Evolutionary conservation across 768 basidiomycete genomes (phyloP).

Genomic region (Tylopilus rubrobrunneus): DNA sequence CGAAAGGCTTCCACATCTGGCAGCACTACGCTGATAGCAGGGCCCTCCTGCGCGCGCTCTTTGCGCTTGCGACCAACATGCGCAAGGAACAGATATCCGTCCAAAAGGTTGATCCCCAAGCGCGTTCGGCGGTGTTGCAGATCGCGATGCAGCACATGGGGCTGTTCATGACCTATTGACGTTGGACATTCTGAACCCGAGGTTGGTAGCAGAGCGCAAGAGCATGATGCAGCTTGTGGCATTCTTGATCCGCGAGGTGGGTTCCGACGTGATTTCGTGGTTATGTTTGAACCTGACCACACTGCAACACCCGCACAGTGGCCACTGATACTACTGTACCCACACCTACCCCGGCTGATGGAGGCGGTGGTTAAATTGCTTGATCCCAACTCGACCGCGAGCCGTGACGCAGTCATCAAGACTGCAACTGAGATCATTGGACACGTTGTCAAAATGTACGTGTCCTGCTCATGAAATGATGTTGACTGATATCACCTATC

Average conservation of each 20-base stretch:
- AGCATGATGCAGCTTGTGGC: slow-evolving; percentile 91
- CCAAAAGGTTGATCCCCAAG: slow-evolving; percentile 72
- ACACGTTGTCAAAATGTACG: slow-evolving; percentile 87
- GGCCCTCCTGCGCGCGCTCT: slow-evolving; percentile 80
- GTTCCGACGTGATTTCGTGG: not conserved
- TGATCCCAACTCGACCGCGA: slow-evolving; percentile 79
- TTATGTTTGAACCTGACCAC: too few relatives aligned
- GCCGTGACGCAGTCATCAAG: slow-evolving; percentile 81
- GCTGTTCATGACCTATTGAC: slow-evolving; percentile 90
- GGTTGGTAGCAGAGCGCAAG: slow-evolving; percentile 71
- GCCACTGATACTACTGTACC: slow-evolving; percentile 79
- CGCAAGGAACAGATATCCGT: slow-evolving; percentile 63
- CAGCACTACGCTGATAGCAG: slow-evolving; percentile 91
- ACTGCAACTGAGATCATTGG: slow-evolving; percentile 93
- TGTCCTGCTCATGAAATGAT: not conserved
- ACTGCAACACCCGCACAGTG: slow-evolving; percentile 47
- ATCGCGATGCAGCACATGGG: slow-evolving; percentile 81
- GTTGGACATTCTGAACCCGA: slow-evolving; percentile 81
- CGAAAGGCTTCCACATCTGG: slow-evolving; percentile 91
- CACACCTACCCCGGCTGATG: slow-evolving; percentile 78
- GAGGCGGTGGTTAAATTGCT: slow-evolving; percentile 96
- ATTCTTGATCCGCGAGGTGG: slow-evolving; percentile 86
- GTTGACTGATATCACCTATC: too few relatives aligned
- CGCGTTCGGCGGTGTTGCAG: slow-evolving; percentile 77
- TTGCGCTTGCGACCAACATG: slow-evolving; percentile 68